These are phyloP conservation scores for Mortierella claussenii DNA, from an alignment of 192 early-diverging fungal genomes.

Conservation along the genomic window DNA sequence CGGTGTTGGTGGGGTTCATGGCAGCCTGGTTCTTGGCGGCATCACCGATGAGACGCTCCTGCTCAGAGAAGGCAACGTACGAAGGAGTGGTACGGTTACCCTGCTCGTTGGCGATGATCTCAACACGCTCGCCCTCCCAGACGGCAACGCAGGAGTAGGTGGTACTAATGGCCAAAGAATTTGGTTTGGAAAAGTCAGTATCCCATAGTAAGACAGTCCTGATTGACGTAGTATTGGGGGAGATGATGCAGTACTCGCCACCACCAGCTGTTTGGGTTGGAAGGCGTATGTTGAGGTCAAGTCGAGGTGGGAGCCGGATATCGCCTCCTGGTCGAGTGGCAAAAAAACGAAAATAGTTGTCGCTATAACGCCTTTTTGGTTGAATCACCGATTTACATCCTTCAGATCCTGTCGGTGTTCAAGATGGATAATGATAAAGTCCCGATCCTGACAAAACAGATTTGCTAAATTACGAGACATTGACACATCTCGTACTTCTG, in stretches of 20 bases:
- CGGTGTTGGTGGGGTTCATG: slow-evolving; percentile 92
- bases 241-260: background rate
- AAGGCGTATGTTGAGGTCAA: background rate
- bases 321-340: background rate
- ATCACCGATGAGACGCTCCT: slow-evolving; percentile 87
- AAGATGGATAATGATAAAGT: no score
- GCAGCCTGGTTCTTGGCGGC: slow-evolving; percentile 94
- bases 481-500: no score
- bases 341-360: background rate
- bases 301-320: no score
- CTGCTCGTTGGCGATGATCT: slow-evolving; percentile 89
- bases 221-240: background rate
- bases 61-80: slow-evolving; percentile 85
- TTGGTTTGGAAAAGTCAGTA: background rate
- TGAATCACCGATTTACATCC: no score
- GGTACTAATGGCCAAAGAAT: slow-evolving; percentile 17
- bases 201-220: background rate
- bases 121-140: slow-evolving; percentile 58
- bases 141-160: slow-evolving; percentile 60
- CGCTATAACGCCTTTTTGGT: background rate
- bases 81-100: slow-evolving; percentile 92
- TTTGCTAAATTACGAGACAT: no score
- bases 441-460: no score
- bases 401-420: no score
- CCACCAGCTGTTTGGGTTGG: background rate